These are phyloP conservation scores for Mikania micrantha DNA, from an alignment of 129 eudicot species.

Conservation along the genomic window DNA sequence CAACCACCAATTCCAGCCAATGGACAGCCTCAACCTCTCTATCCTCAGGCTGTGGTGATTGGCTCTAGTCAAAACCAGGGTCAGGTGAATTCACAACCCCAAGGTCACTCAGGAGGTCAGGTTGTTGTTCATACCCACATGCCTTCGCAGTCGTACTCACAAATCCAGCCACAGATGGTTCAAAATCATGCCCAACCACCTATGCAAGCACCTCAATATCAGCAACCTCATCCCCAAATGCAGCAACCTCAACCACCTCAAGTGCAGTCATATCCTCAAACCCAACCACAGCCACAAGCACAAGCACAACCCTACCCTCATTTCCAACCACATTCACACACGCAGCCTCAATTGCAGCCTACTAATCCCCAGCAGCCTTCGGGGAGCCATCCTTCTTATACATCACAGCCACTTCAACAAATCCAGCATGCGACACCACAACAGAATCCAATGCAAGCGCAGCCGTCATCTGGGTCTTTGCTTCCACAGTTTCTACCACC, in stretches of 20 bases:
- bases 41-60: slow-evolving; percentile 26
- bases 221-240: slow-evolving; percentile 55
- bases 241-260: slow-evolving; percentile 33
- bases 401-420: slow-evolving; percentile 52
- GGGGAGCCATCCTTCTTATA: slow-evolving; percentile 53
- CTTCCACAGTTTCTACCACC: slow-evolving; percentile 60
- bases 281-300: slow-evolving; percentile 27
- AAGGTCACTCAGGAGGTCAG: slow-evolving; percentile 35
- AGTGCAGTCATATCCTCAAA: slow-evolving; percentile 29
- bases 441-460: slow-evolving; percentile 43
- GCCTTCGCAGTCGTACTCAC: slow-evolving; percentile 39
- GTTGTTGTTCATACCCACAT: slow-evolving; percentile 32
- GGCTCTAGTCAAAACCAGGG: slow-evolving; percentile 24
- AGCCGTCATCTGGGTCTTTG: slow-evolving; percentile 32
- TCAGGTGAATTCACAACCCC: slow-evolving; percentile 32
- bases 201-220: slow-evolving; percentile 60
- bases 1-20: slow-evolving; percentile 25
- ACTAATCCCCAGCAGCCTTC: slow-evolving; percentile 31
- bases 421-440: slow-evolving; percentile 44
- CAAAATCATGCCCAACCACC: slow-evolving; percentile 50
- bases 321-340: slow-evolving; percentile 12
- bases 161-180: slow-evolving; percentile 33
- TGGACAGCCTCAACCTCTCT: slow-evolving; percentile 28
- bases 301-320: slow-evolving; percentile 28
- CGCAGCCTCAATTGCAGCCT: slow-evolving; percentile 35